Base-by-base conservation (phyloP, 2,329 filamentous ascomycete genomes). In the Arthrobotrys entomopaga region DNA sequence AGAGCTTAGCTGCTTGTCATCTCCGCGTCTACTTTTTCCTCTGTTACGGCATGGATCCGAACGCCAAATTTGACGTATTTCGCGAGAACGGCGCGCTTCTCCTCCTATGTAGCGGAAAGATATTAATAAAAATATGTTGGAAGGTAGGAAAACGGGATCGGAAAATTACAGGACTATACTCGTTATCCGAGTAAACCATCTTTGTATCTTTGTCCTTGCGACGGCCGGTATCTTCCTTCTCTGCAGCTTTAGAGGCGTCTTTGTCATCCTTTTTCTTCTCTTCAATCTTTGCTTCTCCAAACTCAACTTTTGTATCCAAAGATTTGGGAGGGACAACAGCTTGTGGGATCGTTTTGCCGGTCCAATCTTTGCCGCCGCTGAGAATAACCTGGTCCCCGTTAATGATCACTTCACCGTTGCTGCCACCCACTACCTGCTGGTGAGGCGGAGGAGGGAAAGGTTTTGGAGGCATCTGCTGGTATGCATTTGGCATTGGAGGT, bases 141-240 rank as follows among this genome's bases (percentile, higher is more conserved):
- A n/a, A 19, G 13, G 11, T 46, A 43, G 26, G 29, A 2, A 10
- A 10, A 16, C 1, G 8, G 8, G 11, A 60, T 8, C n/a, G 11
- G 16, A 3, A 40, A 77, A 77, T 78, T 77, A 79, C 78, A 29
- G 78, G 78, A 65, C 78, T 79, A 40, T 78, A 76, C 24, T 78
- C 77, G 57, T 78, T 78, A 58, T 79, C 78, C 5, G 63, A 56
- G 64, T 79, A 79, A 10, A 79, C 63, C 76, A 79, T 76, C 46
- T 76, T 77, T 8, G 77, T 78, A 49, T 79, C 78, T 24, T 77
- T 77, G 29, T 70, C 71, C 57, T 78, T 79, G 3, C 74, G 76
- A 26, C 78, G 78, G 24, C 59, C 67, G 19, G 63, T 64, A 42
- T 77, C 77, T 13, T 65, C 66, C 20, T 75, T 77, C 50, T 77